Conservation (phyloP, 2,329 filamentous ascomycete species). For the Aspergillus quadricinctus region DNA sequence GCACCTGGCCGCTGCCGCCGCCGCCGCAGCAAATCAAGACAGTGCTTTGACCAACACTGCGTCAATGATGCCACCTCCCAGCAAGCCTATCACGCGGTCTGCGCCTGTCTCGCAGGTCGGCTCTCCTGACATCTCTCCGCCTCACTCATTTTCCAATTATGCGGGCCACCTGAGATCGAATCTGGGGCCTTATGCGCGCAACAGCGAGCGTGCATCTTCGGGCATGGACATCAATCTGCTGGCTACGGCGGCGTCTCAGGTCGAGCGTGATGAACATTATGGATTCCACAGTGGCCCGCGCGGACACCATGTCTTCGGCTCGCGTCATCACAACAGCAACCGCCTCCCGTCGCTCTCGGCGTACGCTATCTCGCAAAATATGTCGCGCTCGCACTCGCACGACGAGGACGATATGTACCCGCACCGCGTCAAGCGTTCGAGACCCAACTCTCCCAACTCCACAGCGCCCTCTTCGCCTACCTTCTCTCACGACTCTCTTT, state of each 20-base stretch:
- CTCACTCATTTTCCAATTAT: constrained; percentile 72
- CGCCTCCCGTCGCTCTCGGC: constrained; percentile 72
- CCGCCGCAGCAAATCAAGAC: constrained; percentile 51
- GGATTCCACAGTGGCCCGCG: constrained; percentile 39
- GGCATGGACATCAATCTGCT: constrained; percentile 63
- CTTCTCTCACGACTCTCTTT: constrained; percentile 92
- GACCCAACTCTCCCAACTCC: constrained; percentile 90
- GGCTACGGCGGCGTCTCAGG: constrained; percentile 64
- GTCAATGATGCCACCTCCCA: constrained; percentile 75
- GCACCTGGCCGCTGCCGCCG: constrained; percentile 55
- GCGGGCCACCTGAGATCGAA: constrained; percentile 56
- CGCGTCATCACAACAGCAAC: constrained; percentile 45
- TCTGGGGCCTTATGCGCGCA: constrained; percentile 52
- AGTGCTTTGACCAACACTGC: constrained; percentile 41
- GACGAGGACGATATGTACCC: constrained; percentile 71
- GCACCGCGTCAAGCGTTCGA: constrained; percentile 76
- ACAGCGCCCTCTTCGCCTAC: constrained; percentile 94
- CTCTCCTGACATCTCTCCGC: constrained; percentile 95
- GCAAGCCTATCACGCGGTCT: constrained; percentile 77
- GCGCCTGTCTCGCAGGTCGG: constrained; percentile 80
- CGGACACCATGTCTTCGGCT: constrained; percentile 45
- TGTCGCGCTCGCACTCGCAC: constrained; percentile 83
- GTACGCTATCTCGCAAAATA: constrained; percentile 72
- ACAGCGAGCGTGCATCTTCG: constrained; percentile 46
- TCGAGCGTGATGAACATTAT: constrained; percentile 58